Percentiles rank a stretch among this genome's conserved stretches.
Evolutionary conservation across 129 eudicot species (phyloP).

Genomic region (Helianthus annuus): DNA sequence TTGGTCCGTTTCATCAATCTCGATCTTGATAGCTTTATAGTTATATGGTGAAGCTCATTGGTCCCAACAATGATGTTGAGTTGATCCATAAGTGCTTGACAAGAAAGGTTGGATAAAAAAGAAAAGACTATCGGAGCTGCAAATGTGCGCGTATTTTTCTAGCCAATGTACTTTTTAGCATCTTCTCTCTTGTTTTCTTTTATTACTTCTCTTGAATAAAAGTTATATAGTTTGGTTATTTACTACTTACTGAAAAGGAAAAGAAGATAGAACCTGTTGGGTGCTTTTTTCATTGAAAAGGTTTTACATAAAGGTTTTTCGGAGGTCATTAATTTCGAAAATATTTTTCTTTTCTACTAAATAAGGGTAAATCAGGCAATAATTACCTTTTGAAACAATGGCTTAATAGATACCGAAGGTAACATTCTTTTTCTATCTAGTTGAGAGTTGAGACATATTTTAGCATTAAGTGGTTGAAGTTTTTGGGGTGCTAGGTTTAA

Average conservation of each 20-base stretch:
- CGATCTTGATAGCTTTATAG: slow-evolving; percentile 51
- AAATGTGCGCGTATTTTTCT: slow-evolving; percentile 22
- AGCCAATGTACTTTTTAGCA: slow-evolving; percentile 40
- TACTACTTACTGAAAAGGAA: not conserved
- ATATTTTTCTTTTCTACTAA: not conserved
- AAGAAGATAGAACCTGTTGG: not conserved
- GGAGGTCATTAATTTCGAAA: not conserved
- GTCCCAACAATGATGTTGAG: slow-evolving; percentile 27
- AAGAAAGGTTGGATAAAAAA: slow-evolving; percentile 39
- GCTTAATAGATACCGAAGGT: not conserved
- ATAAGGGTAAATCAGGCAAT: not conserved
- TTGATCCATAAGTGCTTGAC: slow-evolving; percentile 40
- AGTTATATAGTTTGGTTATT: not conserved
- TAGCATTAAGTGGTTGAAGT: not conserved
- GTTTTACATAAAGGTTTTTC: not conserved
- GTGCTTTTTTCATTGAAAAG: not conserved
- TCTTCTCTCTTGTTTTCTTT: not conserved
- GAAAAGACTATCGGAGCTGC: slow-evolving; percentile 38
- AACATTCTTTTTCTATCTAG: not conserved
- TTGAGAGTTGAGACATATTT: not conserved
- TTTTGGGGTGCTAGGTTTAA: not conserved
- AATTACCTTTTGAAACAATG: too few species aligned
- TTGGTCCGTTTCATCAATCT: slow-evolving; percentile 41
- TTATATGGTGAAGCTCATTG: slow-evolving; percentile 38
- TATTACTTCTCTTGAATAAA: not conserved